Evolutionary conservation across 2,329 filamentous ascomycete species (phyloP).

Genomic region (Fusarium chaquense): DNA sequence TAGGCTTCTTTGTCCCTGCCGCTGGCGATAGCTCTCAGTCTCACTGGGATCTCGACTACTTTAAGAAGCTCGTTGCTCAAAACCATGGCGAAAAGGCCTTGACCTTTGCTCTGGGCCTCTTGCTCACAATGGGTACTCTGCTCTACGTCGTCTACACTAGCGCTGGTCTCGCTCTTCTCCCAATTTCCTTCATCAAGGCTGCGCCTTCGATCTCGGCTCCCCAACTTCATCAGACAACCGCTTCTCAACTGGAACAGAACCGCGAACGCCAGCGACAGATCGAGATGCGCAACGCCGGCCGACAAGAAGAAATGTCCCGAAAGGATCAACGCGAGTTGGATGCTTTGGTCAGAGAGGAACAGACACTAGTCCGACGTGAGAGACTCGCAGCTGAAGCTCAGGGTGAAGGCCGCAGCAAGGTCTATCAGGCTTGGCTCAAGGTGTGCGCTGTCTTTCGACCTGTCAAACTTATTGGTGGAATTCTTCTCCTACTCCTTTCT

Average conservation of each 20-base stretch:
- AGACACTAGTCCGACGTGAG: constrained; percentile 89
- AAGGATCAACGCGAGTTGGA: constrained; percentile 93
- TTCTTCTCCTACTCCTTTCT: constrained; percentile 79
- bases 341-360: constrained; percentile 86
- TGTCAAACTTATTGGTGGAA: constrained; percentile 86
- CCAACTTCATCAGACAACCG: constrained; percentile 79
- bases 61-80: constrained; percentile 79
- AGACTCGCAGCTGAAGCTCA: constrained; percentile 85
- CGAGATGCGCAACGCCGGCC: constrained; percentile 84
- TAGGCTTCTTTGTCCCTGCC: constrained; percentile 94
- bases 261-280: constrained; percentile 92
- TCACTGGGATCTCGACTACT: constrained; percentile 88
- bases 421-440: constrained; percentile 83
- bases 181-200: constrained; percentile 91
- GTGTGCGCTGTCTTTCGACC: constrained; percentile 85
- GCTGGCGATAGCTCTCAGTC: constrained; percentile 73
- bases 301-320: constrained; percentile 77
- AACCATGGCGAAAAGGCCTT: constrained; percentile 94
- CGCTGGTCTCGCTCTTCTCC: constrained; percentile 87
- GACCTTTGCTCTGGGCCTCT: constrained; percentile 88
- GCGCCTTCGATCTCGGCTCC: constrained; percentile 88
- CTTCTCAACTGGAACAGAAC: constrained; percentile 85
- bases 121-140: constrained; percentile 87
- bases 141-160: constrained; percentile 92
- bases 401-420: constrained; percentile 79